Percentiles rank a stretch among this genome's conserved stretches.
Conservation (phyloP, 805 yeast species). For the Saturnispora sekii region DNA sequence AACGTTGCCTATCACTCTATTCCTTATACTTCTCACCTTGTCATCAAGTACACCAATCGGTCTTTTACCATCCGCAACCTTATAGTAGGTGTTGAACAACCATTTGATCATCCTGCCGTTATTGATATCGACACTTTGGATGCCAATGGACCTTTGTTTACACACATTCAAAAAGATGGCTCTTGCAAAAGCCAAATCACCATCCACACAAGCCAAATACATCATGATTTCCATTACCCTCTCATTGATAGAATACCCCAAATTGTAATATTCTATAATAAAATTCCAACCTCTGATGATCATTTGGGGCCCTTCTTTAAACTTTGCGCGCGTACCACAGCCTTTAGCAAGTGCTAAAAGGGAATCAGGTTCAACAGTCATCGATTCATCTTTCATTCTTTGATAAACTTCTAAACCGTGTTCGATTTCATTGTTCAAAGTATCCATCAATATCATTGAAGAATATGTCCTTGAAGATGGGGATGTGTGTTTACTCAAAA, state of each 20-base stretch:
- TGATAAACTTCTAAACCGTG: slow-evolving; percentile 66
- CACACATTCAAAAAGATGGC: slow-evolving; percentile 40
- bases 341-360: slow-evolving; percentile 57
- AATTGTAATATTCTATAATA: slow-evolving; percentile 51
- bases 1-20: slow-evolving; percentile 25
- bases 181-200: slow-evolving; percentile 64
- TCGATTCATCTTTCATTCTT: slow-evolving; percentile 41
- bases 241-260: slow-evolving; percentile 26
- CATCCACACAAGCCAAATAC: slow-evolving; percentile 67
- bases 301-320: slow-evolving; percentile 25
- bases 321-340: slow-evolving; percentile 39
- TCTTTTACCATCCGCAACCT: slow-evolving; percentile 7
- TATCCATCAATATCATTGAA: slow-evolving; percentile 58
- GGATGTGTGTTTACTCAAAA: slow-evolving; percentile 50
- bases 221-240: slow-evolving; percentile 59
- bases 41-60: slow-evolving; percentile 30
- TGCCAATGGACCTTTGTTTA: slow-evolving; percentile 17
- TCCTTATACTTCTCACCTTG: slow-evolving; percentile 33
- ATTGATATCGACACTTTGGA: slow-evolving; percentile 15
- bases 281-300: slow-evolving; percentile 66
- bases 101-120: slow-evolving; percentile 23
- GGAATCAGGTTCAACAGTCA: slow-evolving; percentile 33
- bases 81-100: slow-evolving; percentile 35
- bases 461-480: slow-evolving; percentile 67
- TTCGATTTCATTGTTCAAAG: slow-evolving; percentile 54